Evolutionary conservation across 225 moss, liverwort and hornwort species (phyloP).

Genomic region (Lunularia cruciata): DNA sequence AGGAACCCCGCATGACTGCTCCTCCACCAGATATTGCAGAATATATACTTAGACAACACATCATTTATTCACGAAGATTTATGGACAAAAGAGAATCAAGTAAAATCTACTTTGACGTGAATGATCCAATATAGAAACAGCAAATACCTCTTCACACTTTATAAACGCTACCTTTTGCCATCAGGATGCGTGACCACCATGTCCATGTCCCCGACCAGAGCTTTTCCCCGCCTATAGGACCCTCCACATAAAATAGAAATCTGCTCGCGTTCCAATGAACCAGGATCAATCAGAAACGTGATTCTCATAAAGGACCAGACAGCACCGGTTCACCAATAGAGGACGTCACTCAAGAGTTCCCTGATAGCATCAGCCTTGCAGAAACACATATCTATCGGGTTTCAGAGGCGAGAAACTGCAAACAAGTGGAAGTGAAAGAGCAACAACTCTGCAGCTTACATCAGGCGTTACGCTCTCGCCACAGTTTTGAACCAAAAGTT

Average conservation of each 20-base stretch:
- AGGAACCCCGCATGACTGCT: constrained; percentile 79
- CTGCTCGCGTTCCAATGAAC: constrained; percentile 29
- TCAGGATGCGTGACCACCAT: constrained; percentile 91
- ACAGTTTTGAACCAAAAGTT: constrained; percentile 26
- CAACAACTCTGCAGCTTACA: constrained; percentile 16
- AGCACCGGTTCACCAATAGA: no score
- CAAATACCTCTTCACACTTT: neutral
- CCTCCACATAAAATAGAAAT: constrained; percentile 84
- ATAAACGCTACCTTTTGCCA: constrained; percentile 59
- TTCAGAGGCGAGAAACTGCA: no score
- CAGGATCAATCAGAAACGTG: neutral
- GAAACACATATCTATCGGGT: no score
- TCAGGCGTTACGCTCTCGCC: constrained; percentile 26
- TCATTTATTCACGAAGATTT: no score
- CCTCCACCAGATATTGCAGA: neutral
- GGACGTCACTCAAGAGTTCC: no score
- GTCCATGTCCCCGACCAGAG: constrained; percentile 80
- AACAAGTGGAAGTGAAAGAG: neutral
- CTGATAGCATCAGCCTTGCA: no score
- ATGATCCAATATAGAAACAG: no score
- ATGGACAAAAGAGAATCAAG: no score
- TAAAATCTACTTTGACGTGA: no score
- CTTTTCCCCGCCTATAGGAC: constrained; percentile 90
- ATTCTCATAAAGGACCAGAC: no score
- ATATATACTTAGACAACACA: no score